phyloP scores from a whole-genome alignment of 1,139 yeast genomes.

The Sugiyamaella castrensis region DNA sequence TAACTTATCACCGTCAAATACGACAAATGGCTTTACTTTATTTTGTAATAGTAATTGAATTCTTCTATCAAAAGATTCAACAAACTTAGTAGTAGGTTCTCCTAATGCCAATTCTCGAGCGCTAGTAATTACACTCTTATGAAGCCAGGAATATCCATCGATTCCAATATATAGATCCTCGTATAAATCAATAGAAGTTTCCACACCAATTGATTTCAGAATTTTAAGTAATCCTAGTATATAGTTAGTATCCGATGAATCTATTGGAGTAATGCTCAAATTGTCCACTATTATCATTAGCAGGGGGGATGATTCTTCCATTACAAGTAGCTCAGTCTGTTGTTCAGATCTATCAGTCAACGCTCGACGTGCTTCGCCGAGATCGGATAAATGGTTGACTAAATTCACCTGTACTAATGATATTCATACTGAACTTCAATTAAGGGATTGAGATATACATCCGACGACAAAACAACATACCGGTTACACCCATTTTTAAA shows the following conservation, averaged over 20 bases:
- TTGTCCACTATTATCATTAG: background rate
- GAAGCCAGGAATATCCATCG: constrained; percentile 97
- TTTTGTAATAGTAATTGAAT: constrained; percentile 61
- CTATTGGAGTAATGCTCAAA: no score
- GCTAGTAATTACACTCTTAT: constrained; percentile 78
- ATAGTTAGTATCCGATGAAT: background rate
- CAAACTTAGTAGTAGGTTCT: constrained; percentile 58
- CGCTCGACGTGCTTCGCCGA: no score
- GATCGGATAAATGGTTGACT: no score
- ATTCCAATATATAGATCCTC: constrained; percentile 80
- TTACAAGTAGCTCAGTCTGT: no score
- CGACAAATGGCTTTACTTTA: constrained; percentile 80
- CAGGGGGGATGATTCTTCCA: background rate
- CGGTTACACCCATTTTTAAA: no score
- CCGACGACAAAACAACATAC: no score
- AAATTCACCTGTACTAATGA: no score
- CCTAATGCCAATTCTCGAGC: constrained; percentile 78
- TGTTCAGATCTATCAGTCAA: no score
- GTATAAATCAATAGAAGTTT: constrained; percentile 55
- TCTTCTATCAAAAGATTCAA: constrained; percentile 52
- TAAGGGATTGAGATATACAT: no score
- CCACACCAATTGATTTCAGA: constrained; percentile 67
- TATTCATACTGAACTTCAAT: no score
- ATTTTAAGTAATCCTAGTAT: constrained; percentile 70
- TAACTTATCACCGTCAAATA: constrained; percentile 88